Conservation (phyloP, 352 stramenopile species). For the Pythium utonaiense region DNA sequence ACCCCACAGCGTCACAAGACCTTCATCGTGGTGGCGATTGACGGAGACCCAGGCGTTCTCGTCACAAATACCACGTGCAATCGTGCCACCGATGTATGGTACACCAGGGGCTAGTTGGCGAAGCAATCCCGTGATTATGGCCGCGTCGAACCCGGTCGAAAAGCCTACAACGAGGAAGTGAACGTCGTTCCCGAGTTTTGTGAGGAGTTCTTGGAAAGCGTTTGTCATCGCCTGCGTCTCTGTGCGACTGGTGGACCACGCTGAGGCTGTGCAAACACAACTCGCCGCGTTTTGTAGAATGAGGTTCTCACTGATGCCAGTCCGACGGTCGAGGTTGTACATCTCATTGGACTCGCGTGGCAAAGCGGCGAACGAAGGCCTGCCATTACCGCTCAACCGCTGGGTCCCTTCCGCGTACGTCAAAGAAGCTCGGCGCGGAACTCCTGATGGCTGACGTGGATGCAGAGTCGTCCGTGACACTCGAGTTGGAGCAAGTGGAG, state of each 20-base stretch:
- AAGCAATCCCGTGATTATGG: constrained; percentile 67
- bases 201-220: constrained; percentile 76
- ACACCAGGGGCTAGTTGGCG: constrained; percentile 73
- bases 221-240: constrained; percentile 71
- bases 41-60: constrained; percentile 86
- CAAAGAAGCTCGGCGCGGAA: constrained; percentile 4
- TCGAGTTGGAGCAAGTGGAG: constrained; percentile 11
- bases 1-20: constrained; percentile 80
- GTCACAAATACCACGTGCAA: constrained; percentile 81
- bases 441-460: background rate
- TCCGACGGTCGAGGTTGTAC: constrained; percentile 43
- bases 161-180: constrained; percentile 86
- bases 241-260: constrained; percentile 69
- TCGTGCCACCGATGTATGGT: constrained; percentile 82
- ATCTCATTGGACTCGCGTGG: constrained; percentile 26
- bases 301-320: constrained; percentile 47
- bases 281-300: constrained; percentile 49
- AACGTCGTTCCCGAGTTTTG: constrained; percentile 70
- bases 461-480: constrained; percentile 19
- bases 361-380: background rate
- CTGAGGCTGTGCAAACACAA: constrained; percentile 65
- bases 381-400: constrained; percentile 6
- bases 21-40: constrained; percentile 82
- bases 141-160: constrained; percentile 76
- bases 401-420: constrained; percentile 2